These are phyloP conservation scores for Nevesoporus exiguus DNA, from an alignment of 768 basidiomycete species.

Conservation along the genomic window DNA sequence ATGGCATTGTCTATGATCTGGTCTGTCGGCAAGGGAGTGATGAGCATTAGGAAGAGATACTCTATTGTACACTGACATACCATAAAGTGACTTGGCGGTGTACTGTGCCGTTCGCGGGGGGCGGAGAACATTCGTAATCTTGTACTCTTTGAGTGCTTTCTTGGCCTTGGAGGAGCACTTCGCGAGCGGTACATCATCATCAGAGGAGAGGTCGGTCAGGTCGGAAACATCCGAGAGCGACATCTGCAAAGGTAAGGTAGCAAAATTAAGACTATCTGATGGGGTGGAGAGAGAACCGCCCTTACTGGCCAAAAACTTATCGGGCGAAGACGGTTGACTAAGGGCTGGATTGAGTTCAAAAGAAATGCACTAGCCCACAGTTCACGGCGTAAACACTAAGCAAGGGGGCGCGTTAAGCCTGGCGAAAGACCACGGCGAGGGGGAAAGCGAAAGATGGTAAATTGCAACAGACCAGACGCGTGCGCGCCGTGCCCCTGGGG, in stretches of 20 bases:
- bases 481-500: neutral
- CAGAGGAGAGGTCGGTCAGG: conserved; percentile 44
- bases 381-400: neutral
- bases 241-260: conserved; percentile 17
- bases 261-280: neutral
- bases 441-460: neutral
- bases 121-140: conserved; percentile 31
- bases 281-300: neutral
- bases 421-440: neutral
- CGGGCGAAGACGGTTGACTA: neutral
- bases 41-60: neutral
- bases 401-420: neutral
- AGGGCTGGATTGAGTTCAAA: neutral
- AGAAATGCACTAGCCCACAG: neutral
- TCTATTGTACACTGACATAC: conserved; percentile 26
- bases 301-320: neutral
- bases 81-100: conserved; percentile 42
- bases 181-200: conserved; percentile 32
- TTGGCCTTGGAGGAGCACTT: conserved; percentile 20
- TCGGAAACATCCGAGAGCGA: conserved; percentile 43
- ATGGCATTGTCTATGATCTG: conserved; percentile 45
- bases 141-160: conserved; percentile 30
- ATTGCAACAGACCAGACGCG: neutral
- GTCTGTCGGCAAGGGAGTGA: conserved; percentile 31
- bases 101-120: conserved; percentile 40